Percentiles rank a stretch among this genome's conserved stretches.
phyloP scores from a whole-genome alignment of 129 eudicot genomes.

The Saussurea involucrata region DNA sequence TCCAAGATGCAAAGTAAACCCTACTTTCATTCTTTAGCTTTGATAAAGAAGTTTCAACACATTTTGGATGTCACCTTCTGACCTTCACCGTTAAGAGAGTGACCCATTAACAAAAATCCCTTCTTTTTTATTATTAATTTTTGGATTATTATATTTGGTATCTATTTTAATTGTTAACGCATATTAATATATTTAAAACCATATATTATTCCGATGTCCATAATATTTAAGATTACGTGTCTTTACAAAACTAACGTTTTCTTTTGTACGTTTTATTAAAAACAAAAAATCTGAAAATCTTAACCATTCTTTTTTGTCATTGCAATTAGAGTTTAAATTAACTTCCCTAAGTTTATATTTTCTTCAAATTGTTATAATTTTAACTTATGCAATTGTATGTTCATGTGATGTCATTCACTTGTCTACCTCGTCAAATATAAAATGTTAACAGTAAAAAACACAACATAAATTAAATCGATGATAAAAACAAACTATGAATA shows the following conservation, averaged over 20 bases:
- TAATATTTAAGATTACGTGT: background rate
- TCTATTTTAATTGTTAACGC: background rate
- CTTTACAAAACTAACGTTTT: background rate
- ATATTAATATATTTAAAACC: background rate
- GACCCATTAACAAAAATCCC: constrained; percentile 29
- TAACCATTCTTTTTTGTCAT: background rate
- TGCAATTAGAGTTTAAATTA: background rate
- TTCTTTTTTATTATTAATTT: constrained; percentile 4
- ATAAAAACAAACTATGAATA: background rate
- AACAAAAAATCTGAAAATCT: background rate
- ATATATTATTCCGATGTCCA: background rate
- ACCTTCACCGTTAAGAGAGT: constrained; percentile 20
- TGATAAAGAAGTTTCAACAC: constrained; percentile 38
- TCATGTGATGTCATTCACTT: background rate
- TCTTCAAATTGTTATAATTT: no score
- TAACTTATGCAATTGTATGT: background rate
- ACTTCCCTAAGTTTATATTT: no score
- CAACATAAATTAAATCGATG: background rate
- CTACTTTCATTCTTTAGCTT: constrained; percentile 32
- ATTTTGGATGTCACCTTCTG: constrained; percentile 29
- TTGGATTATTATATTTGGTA: background rate
- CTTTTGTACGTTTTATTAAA: background rate
- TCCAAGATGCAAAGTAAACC: constrained; percentile 36
- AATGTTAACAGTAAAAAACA: background rate
- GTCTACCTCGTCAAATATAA: background rate